phyloP scores from a whole-genome alignment of 164 flowering plant genomes.

The Brasenia schreberi region DNA sequence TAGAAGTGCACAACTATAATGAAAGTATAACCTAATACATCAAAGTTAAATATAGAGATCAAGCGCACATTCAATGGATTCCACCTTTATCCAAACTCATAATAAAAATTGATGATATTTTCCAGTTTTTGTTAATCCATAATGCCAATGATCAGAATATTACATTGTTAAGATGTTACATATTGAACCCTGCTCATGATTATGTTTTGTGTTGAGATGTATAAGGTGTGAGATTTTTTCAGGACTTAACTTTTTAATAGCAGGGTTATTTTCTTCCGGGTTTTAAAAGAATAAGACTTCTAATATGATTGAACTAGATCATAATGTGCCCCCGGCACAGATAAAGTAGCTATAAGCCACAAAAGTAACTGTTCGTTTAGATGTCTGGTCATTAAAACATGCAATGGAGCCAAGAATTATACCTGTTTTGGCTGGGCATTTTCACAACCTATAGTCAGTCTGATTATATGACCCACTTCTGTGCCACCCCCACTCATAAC shows the following conservation, averaged over 20 bases:
- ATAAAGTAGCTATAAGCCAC: not conserved
- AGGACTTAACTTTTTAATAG: too few relatives aligned
- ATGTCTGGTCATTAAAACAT: not conserved
- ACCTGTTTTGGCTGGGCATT: constrained; percentile 87
- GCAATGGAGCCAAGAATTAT: not conserved
- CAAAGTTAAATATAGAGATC: not conserved
- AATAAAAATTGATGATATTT: too few relatives aligned
- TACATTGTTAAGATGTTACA: too few relatives aligned
- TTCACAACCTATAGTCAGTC: constrained; percentile 59
- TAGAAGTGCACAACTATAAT: not conserved
- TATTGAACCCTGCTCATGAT: too few relatives aligned
- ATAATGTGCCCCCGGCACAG: not conserved
- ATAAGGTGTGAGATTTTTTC: too few relatives aligned
- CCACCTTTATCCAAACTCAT: too few relatives aligned
- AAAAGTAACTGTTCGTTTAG: not conserved
- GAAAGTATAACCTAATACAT: not conserved
- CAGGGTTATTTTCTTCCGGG: too few relatives aligned
- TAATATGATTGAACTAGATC: too few relatives aligned
- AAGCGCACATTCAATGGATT: too few relatives aligned
- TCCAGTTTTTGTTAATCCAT: too few relatives aligned
- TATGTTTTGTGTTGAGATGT: too few relatives aligned
- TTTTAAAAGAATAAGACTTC: not conserved
- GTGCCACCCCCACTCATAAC: constrained; percentile 67
- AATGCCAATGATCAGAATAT: too few relatives aligned
- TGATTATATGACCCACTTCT: constrained; percentile 68